phyloP scores from a whole-genome alignment of 2,329 filamentous ascomycete species.

The Neofusicoccum ribis region DNA sequence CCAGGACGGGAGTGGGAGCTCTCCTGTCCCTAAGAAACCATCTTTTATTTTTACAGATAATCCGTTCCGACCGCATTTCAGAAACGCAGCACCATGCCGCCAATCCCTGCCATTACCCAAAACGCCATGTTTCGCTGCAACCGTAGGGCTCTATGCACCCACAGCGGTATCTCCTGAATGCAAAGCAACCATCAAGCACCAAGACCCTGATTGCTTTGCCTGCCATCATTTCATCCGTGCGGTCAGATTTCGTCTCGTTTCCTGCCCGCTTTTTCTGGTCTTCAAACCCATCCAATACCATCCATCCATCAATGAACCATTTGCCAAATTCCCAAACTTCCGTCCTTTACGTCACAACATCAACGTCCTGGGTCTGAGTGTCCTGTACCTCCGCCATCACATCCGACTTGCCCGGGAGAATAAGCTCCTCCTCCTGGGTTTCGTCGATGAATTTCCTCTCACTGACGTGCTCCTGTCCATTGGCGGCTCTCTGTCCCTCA shows the following conservation, averaged over 20 bases:
- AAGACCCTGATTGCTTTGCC: neutral
- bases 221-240: neutral
- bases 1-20: constrained; percentile 11
- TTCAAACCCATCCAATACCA: neutral
- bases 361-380: constrained; percentile 4
- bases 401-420: constrained; percentile 56
- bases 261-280: neutral
- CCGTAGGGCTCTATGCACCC: constrained; percentile 8
- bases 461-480: constrained; percentile 69
- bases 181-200: neutral
- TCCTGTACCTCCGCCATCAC: neutral
- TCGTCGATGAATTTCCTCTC: constrained; percentile 86
- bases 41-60: constrained; percentile 14
- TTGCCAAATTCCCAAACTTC: neutral
- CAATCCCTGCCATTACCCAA: constrained; percentile 8
- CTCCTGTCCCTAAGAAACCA: constrained; percentile 4
- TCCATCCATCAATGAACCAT: neutral
- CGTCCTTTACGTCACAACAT: constrained; percentile 4
- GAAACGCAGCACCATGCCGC: constrained; percentile 11
- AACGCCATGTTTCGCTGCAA: constrained; percentile 8
- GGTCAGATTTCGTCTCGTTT: neutral
- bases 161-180: constrained; percentile 9
- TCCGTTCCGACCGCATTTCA: constrained; percentile 6
- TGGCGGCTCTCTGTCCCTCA: constrained; percentile 77
- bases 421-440: constrained; percentile 66